Evolutionary conservation across 352 stramenopile genomes (phyloP), one percentile per base, ranked within the genome.

Genomic region (Pythium vanterpoolii): DNA sequence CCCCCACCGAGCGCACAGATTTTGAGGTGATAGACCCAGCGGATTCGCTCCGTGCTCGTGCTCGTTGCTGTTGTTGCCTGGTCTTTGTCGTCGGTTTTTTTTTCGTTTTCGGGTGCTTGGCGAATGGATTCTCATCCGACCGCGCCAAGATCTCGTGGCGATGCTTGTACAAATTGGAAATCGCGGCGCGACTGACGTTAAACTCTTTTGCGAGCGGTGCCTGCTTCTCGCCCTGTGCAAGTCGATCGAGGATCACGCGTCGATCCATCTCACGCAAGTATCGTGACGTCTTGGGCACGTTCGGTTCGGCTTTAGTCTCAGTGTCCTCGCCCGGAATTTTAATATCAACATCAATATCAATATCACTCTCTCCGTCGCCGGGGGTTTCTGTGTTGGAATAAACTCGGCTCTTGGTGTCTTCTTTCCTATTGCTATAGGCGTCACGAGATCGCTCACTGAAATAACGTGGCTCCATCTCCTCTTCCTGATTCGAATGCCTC

Each of bases 131-230:
- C 55, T 75, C 69, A 42, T 78, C 52, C 21, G 56, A 40, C 13
- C 77, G 73, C 5, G 75, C 69, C 8, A 83, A 30, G 0, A 87
- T 66, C 1, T 67, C 53, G 7, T 72, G 58, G 18, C 71, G 73
- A 18, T 85, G 70, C 31, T 85, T 81, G 55, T 72, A 82, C 13
- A 88, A 42, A 36, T 88, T 85, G 54, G 68, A 86, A 46, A 88
- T 85, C 7, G 77, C 72, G 10, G 76, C 68, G 7, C 78, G 76
- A 31, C 72, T 89, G 34, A 84, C 78, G 18, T 66, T 66, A 51
- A 76, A 86, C 26, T 87, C 77, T 49, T 86, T 84, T 38, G 77
- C 77, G 16, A 86, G 66, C 24, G 68, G 59, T 31, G 68, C 72
- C 39, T 86, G 74, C 38, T 73, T 76, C 52, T 86, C 74, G 3